A percentile compares a stretch with the other conserved stretches of the same genome.
Conservation (phyloP, 2,329 filamentous ascomycete species). For the Volutella citrinella region DNA sequence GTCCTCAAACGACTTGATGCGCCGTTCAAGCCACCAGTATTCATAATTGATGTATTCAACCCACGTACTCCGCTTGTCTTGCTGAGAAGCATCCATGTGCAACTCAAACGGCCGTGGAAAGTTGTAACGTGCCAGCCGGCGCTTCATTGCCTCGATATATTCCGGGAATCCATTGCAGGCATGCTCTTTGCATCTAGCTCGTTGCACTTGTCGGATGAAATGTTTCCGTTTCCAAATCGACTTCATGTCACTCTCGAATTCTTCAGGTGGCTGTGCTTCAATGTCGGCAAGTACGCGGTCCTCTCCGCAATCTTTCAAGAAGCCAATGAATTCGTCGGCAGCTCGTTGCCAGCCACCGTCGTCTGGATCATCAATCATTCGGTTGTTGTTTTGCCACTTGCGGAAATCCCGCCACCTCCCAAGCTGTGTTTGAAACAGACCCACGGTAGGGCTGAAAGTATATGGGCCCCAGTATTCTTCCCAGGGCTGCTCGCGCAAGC, state of each 20-base stretch:
- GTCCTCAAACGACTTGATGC: conserved; percentile 14
- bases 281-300: conserved; percentile 9
- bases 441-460: too few relatives aligned
- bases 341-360: too few relatives aligned
- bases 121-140: conserved; percentile 24
- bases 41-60: conserved; percentile 35
- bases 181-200: conserved; percentile 9
- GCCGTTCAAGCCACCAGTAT: conserved; percentile 21
- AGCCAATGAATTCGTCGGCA: conserved; percentile 12
- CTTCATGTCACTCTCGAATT: conserved; percentile 8
- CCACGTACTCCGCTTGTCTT: conserved; percentile 34
- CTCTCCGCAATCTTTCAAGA: conserved; percentile 4
- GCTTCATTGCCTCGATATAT: conserved; percentile 25
- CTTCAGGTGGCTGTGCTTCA: conserved; percentile 12
- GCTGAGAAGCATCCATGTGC: conserved; percentile 22
- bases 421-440: conserved; percentile 23
- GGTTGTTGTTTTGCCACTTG: conserved; percentile 27
- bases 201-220: conserved; percentile 1
- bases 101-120: conserved; percentile 29
- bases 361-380: conserved; percentile 17
- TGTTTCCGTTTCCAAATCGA: conserved; percentile 9
- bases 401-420: conserved; percentile 29
- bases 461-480: too few relatives aligned
- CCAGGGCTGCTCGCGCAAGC: too few relatives aligned
- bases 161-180: conserved; percentile 17